Evolutionary conservation across 257 asterid genomes (phyloP).

Genomic region (Parsonsia alboflavescens): DNA sequence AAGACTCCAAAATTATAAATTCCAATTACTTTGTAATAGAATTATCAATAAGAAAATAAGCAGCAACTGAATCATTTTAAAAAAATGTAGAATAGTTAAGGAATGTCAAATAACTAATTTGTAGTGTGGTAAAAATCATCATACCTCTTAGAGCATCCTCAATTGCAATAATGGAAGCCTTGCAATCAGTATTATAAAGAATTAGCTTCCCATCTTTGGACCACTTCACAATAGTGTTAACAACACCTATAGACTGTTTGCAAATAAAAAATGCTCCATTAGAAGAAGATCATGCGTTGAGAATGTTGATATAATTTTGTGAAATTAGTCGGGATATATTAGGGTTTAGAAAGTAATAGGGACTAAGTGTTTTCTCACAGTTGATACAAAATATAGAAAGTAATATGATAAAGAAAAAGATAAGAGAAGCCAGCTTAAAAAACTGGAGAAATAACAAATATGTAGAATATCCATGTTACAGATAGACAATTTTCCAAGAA

Average conservation of each 20-base stretch:
- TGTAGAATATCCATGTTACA: too few relatives aligned
- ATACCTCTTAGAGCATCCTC: slow-evolving; percentile 63
- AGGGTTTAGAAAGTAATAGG: neutral
- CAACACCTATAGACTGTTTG: slow-evolving; percentile 61
- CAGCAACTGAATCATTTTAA: too few relatives aligned
- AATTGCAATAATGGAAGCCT: slow-evolving; percentile 62
- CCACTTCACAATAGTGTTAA: slow-evolving; percentile 52
- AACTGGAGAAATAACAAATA: too few relatives aligned
- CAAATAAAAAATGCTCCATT: neutral
- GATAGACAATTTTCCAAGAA: too few relatives aligned
- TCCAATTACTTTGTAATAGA: too few relatives aligned
- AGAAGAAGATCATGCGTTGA: neutral
- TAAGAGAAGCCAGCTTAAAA: too few relatives aligned
- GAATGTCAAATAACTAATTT: neutral
- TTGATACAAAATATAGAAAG: too few relatives aligned
- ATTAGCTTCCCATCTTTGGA: slow-evolving; percentile 54
- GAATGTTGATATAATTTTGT: neutral
- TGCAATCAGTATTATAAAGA: slow-evolving; percentile 65
- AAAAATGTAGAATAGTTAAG: neutral
- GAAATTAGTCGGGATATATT: neutral
- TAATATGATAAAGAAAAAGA: too few relatives aligned
- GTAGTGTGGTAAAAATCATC: slow-evolving; percentile 1
- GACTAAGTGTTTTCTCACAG: too few relatives aligned
- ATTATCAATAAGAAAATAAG: too few relatives aligned
- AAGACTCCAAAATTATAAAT: too few relatives aligned